Conservation (phyloP, 106 monocot genomes). For the Gastrodia elata region DNA sequence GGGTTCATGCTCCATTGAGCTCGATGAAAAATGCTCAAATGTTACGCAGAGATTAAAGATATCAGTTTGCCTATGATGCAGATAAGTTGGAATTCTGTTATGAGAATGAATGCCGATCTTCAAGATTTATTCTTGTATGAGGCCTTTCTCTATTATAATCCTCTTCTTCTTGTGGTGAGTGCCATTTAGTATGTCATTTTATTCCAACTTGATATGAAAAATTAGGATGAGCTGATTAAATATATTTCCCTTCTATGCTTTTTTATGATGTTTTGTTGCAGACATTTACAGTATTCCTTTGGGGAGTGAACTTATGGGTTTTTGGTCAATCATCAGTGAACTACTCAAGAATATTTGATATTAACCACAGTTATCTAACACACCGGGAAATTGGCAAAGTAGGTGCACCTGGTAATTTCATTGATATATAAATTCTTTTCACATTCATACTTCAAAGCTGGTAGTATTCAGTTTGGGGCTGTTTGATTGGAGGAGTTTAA, state of each 20-base stretch:
- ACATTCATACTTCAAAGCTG: neutral
- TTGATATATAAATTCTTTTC: neutral
- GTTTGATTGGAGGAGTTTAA: neutral
- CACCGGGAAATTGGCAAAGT: slow-evolving; percentile 91
- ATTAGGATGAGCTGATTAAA: neutral
- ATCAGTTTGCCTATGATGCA: slow-evolving; percentile 22
- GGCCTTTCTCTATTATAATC: slow-evolving; percentile 89
- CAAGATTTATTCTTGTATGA: slow-evolving; percentile 92
- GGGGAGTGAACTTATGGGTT: slow-evolving; percentile 92
- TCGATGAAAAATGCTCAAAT: neutral
- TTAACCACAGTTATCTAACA: slow-evolving; percentile 68
- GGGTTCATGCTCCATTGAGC: neutral
- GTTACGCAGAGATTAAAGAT: slow-evolving; percentile 3
- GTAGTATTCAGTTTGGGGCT: neutral
- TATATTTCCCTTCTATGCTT: neutral
- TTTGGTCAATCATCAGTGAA: slow-evolving; percentile 81
- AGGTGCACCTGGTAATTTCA: slow-evolving; percentile 1
- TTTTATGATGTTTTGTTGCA: slow-evolving; percentile 24
- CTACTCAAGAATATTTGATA: slow-evolving; percentile 90
- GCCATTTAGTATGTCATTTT: neutral
- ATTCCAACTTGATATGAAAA: neutral
- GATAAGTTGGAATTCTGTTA: slow-evolving; percentile 88
- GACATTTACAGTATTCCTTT: slow-evolving; percentile 90
- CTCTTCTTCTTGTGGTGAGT: slow-evolving; percentile 87
- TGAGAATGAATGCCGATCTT: slow-evolving; percentile 83